Conservation (phyloP, 108 stramenopile genomes). For the Nannochloropsis gaditana region DNA sequence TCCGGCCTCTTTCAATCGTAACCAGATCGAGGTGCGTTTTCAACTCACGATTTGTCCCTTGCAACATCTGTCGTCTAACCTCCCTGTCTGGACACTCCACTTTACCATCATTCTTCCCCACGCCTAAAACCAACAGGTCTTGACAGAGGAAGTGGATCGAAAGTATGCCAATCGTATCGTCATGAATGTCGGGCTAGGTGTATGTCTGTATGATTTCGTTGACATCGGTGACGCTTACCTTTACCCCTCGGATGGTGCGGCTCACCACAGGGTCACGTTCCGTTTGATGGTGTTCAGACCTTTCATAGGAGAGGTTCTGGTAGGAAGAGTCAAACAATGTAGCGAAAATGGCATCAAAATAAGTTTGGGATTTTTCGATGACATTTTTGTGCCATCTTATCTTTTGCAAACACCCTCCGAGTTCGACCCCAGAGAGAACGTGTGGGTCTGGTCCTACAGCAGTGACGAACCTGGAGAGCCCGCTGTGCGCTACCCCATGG, state of each 20-base stretch:
- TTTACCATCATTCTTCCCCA: neutral
- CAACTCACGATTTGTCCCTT: neutral
- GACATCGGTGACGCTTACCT: slow-evolving; percentile 32
- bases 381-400: slow-evolving; percentile 73
- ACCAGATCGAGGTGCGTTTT: slow-evolving; percentile 21
- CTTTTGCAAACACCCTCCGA: slow-evolving; percentile 38
- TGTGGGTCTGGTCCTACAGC: slow-evolving; percentile 27
- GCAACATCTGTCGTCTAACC: neutral
- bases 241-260: slow-evolving; percentile 32
- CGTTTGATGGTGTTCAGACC: slow-evolving; percentile 76
- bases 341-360: slow-evolving; percentile 68
- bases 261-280: slow-evolving; percentile 42
- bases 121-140: neutral
- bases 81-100: neutral
- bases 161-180: slow-evolving; percentile 34
- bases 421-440: slow-evolving; percentile 16
- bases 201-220: slow-evolving; percentile 34
- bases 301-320: slow-evolving; percentile 75
- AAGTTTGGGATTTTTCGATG: slow-evolving; percentile 74
- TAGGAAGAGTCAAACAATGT: slow-evolving; percentile 62
- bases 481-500: slow-evolving; percentile 14
- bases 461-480: neutral
- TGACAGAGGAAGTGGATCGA: slow-evolving; percentile 35
- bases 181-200: slow-evolving; percentile 24
- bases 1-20: slow-evolving; percentile 26